A percentile compares a stretch with the other conserved stretches of the same genome.
Conservation (phyloP, 345 rosid genomes). For the Eutrema yunnanense region DNA sequence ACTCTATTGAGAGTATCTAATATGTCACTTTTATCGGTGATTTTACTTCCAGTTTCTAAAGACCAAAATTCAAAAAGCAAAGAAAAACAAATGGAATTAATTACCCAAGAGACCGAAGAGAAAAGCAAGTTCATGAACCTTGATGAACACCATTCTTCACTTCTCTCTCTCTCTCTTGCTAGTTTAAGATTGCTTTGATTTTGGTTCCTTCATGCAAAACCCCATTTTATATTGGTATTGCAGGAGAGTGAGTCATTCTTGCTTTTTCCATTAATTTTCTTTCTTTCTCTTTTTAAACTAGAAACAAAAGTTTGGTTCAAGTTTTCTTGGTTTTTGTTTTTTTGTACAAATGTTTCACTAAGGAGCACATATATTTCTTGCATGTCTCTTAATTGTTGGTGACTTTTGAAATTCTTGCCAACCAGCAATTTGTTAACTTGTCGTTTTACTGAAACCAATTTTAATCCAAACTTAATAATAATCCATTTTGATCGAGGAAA, state of each 20-base stretch:
- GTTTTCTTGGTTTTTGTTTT: conserved; percentile 14
- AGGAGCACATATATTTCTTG: neutral
- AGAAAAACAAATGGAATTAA: neutral
- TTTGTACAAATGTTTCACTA: neutral
- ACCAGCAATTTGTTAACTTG: neutral
- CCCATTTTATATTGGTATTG: conserved; percentile 20
- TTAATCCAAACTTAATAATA: neutral
- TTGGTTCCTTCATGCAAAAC: conserved; percentile 7
- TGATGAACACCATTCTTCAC: conserved; percentile 38
- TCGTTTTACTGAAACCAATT: neutral
- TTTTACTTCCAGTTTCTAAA: neutral
- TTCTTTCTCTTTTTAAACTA: neutral
- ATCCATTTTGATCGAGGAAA: neutral
- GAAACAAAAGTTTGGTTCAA: conserved; percentile 12
- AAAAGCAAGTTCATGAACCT: conserved; percentile 40
- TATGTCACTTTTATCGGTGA: neutral
- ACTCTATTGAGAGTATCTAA: neutral
- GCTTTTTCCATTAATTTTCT: neutral
- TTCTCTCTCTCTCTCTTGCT: neutral
- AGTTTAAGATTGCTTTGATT: conserved; percentile 7
- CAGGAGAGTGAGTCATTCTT: conserved; percentile 2
- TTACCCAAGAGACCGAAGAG: conserved; percentile 67
- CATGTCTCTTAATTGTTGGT: conserved; percentile 13
- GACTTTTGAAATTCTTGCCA: neutral
- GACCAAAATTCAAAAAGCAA: neutral